Conservation (phyloP, 2,329 filamentous ascomycete genomes). For the Cercospora sp. region DNA sequence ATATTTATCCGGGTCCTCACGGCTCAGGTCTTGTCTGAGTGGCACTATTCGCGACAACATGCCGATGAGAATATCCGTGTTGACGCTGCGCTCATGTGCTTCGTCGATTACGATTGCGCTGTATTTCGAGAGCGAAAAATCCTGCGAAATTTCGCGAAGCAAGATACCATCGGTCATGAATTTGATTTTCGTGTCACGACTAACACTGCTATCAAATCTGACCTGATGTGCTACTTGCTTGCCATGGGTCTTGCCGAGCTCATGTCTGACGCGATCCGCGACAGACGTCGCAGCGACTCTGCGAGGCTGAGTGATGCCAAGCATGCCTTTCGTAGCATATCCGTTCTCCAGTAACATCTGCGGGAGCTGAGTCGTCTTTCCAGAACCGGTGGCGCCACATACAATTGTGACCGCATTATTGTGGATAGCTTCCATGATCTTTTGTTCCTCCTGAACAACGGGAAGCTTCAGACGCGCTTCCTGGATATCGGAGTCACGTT, state of each 20-base stretch:
- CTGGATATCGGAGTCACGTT: slow-evolving; percentile 72
- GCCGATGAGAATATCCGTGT: slow-evolving; percentile 96
- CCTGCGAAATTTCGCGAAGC: slow-evolving; percentile 84
- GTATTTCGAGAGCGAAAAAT: slow-evolving; percentile 85
- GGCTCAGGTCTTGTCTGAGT: slow-evolving; percentile 71
- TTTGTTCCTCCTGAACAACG: slow-evolving; percentile 92
- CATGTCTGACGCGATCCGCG: slow-evolving; percentile 85
- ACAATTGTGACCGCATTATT: slow-evolving; percentile 87
- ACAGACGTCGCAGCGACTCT: slow-evolving; percentile 96
- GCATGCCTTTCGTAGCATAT: slow-evolving; percentile 81
- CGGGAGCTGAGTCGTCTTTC: slow-evolving; percentile 95
- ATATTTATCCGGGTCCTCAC: slow-evolving; percentile 66
- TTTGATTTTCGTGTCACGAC: slow-evolving; percentile 82
- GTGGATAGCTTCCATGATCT: slow-evolving; percentile 96
- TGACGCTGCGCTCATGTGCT: slow-evolving; percentile 94
- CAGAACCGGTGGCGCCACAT: slow-evolving; percentile 92
- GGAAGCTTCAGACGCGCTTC: slow-evolving; percentile 76
- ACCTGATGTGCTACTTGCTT: slow-evolving; percentile 84
- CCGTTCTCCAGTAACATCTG: slow-evolving; percentile 95
- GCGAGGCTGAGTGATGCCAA: slow-evolving; percentile 91
- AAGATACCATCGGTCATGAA: slow-evolving; percentile 99
- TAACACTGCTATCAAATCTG: slow-evolving; percentile 83
- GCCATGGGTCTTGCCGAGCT: slow-evolving; percentile 71
- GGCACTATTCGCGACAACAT: slow-evolving; percentile 93
- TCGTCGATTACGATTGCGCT: slow-evolving; percentile 94